Evolutionary conservation across 2,329 filamentous ascomycete species (phyloP).

Genomic region (Chalaropsis ovoidea): DNA sequence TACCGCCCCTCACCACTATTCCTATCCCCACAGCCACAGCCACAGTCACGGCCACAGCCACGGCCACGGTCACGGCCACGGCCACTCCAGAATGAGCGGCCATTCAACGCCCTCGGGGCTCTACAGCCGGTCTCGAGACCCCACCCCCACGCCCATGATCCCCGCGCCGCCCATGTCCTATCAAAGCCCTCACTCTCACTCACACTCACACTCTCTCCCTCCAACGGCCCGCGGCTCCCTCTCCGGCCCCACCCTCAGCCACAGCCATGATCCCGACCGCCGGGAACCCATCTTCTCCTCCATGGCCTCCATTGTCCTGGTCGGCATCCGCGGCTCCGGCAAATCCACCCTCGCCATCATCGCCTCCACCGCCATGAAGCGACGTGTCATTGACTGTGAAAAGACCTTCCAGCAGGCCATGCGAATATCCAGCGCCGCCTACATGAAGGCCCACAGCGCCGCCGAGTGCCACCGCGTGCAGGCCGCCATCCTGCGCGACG

Average conservation of each 20-base stretch:
- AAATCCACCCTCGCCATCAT: conserved; percentile 70
- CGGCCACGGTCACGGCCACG: conserved; percentile 29
- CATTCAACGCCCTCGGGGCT: conserved; percentile 26
- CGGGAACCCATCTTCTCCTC: conserved; percentile 37
- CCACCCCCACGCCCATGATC: not conserved
- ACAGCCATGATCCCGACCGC: conserved; percentile 27
- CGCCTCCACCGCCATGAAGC: conserved; percentile 58
- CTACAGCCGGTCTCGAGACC: conserved; percentile 10
- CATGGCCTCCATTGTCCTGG: conserved; percentile 61
- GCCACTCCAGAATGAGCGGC: conserved; percentile 28
- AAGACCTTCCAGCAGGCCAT: conserved; percentile 55
- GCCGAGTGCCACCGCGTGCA: conserved; percentile 55
- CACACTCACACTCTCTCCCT: not conserved
- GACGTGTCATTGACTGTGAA: conserved; percentile 60
- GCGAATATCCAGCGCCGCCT: conserved; percentile 51
- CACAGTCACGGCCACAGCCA: conserved; percentile 29
- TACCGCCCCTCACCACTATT: conserved; percentile 26
- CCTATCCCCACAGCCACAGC: conserved; percentile 29
- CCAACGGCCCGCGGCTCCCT: not conserved
- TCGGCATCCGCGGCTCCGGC: conserved; percentile 62
- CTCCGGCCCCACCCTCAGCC: conserved; percentile 1
- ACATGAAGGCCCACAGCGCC: conserved; percentile 52
- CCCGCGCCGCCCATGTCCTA: not conserved
- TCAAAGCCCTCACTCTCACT: not conserved
- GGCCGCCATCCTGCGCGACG: conserved; percentile 49